phyloP scores from a whole-genome alignment of 208 protist genomes.

The Kentomonas sorsogonicus region DNA sequence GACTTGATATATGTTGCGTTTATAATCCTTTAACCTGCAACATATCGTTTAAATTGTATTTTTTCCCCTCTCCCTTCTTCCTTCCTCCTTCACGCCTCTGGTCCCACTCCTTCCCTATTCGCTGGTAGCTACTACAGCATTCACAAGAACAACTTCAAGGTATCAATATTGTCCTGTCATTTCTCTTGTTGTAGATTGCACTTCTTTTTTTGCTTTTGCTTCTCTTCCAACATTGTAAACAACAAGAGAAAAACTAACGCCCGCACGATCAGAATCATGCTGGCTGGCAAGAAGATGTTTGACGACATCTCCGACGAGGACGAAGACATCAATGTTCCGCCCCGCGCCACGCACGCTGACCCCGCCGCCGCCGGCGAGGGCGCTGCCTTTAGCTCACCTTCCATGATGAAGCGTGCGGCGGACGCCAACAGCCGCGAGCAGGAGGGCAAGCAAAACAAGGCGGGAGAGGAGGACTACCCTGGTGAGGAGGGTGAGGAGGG shows the following conservation, averaged over 20 bases:
- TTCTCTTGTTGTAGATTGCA: too few relatives aligned
- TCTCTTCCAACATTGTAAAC: too few relatives aligned
- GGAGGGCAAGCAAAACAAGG: not conserved
- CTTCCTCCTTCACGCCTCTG: not conserved
- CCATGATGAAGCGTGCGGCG: not conserved
- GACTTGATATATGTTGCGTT: not conserved
- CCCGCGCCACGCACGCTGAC: slow-evolving; percentile 11
- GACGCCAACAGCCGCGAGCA: not conserved
- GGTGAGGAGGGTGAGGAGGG: not conserved
- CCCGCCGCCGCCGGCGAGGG: not conserved
- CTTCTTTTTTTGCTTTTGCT: too few relatives aligned
- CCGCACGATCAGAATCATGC: slow-evolving; percentile 2
- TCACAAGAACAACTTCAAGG: too few relatives aligned
- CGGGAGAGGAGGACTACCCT: not conserved
- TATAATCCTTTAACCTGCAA: not conserved
- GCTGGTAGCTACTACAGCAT: too few relatives aligned
- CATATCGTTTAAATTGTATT: not conserved
- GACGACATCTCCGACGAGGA: slow-evolving; percentile 32
- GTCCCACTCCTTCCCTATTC: not conserved
- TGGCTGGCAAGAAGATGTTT: slow-evolving; percentile 30
- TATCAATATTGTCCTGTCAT: too few relatives aligned
- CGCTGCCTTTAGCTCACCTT: not conserved
- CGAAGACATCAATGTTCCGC: slow-evolving; percentile 9
- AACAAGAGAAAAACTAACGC: slow-evolving; percentile 4
- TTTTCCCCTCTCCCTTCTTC: not conserved